A percentile compares a stretch with the other conserved stretches of the same genome.
These are phyloP conservation scores for Verruconis gallopava DNA, from an alignment of 2,329 filamentous ascomycete species.

Conservation along the genomic window DNA sequence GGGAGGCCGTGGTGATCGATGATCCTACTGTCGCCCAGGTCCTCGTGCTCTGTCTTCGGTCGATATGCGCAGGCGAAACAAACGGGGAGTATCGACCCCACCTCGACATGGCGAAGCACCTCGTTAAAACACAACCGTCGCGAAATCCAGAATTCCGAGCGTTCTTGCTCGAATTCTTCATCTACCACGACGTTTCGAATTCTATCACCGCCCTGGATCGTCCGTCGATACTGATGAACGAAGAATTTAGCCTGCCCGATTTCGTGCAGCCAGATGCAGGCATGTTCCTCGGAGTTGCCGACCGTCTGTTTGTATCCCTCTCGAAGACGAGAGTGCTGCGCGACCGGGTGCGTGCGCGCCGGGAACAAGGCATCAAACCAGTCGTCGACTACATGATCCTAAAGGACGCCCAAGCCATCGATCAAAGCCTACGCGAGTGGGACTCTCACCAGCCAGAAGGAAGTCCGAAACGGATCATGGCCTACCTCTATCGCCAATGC, in stretches of 20 bases:
- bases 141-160: constrained; percentile 59
- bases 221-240: constrained; percentile 38
- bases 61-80: constrained; percentile 46
- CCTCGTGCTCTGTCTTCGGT: constrained; percentile 46
- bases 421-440: constrained; percentile 63
- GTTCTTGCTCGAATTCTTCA: constrained; percentile 63
- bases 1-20: constrained; percentile 32
- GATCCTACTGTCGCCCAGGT: constrained; percentile 50
- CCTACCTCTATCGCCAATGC: constrained; percentile 48
- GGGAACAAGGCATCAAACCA: constrained; percentile 49
- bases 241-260: constrained; percentile 39
- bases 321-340: constrained; percentile 67
- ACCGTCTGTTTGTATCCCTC: constrained; percentile 68
- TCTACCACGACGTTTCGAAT: constrained; percentile 59
- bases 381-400: constrained; percentile 61
- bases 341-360: constrained; percentile 57
- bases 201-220: constrained; percentile 43
- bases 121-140: constrained; percentile 49
- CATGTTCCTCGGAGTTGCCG: constrained; percentile 64
- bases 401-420: constrained; percentile 61
- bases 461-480: constrained; percentile 41
- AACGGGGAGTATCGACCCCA: constrained; percentile 67
- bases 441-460: constrained; percentile 43
- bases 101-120: constrained; percentile 58
- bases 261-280: constrained; percentile 44